Percentiles rank a stretch among this genome's conserved stretches.
Evolutionary conservation across 345 rosid species (phyloP).

Genomic region (Crucihimalaya himalaica): DNA sequence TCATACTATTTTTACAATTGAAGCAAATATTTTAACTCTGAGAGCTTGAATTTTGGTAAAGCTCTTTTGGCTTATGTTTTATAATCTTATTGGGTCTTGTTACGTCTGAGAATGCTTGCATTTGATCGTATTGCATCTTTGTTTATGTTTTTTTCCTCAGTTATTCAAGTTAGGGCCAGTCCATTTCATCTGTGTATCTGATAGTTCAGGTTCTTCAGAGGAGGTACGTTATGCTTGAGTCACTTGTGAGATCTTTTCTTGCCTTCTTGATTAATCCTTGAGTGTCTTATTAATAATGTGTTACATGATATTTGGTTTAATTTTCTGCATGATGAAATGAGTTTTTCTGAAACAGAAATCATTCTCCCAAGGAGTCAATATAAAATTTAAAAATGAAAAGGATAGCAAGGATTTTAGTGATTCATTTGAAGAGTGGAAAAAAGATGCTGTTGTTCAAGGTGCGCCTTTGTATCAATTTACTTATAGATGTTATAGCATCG

Average conservation of each 20-base stretch:
- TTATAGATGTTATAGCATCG: not conserved
- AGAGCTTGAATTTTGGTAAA: slow-evolving; percentile 13
- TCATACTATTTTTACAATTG: not conserved
- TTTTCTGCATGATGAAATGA: slow-evolving; percentile 37
- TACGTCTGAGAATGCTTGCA: slow-evolving; percentile 3
- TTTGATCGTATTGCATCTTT: not conserved
- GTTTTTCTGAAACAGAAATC: slow-evolving; percentile 62
- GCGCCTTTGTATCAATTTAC: slow-evolving; percentile 34
- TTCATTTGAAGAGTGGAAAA: slow-evolving; percentile 84
- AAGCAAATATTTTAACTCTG: not conserved
- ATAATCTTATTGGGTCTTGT: not conserved
- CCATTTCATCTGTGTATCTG: slow-evolving; percentile 67
- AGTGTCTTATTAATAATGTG: not conserved
- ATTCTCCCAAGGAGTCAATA: slow-evolving; percentile 60
- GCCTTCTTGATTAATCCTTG: not conserved
- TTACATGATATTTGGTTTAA: not conserved
- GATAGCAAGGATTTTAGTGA: slow-evolving; percentile 78
- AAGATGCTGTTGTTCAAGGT: slow-evolving; percentile 62
- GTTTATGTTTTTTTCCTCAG: slow-evolving; percentile 44
- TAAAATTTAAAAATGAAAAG: slow-evolving; percentile 73
- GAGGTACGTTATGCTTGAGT: slow-evolving; percentile 52
- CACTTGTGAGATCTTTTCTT: not conserved
- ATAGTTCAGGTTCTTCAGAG: slow-evolving; percentile 45
- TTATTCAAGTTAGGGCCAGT: slow-evolving; percentile 74
- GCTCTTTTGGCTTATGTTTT: not conserved